Conservation (phyloP, 1,284 basidiomycete species). For the Hortiboletus rubellus region DNA sequence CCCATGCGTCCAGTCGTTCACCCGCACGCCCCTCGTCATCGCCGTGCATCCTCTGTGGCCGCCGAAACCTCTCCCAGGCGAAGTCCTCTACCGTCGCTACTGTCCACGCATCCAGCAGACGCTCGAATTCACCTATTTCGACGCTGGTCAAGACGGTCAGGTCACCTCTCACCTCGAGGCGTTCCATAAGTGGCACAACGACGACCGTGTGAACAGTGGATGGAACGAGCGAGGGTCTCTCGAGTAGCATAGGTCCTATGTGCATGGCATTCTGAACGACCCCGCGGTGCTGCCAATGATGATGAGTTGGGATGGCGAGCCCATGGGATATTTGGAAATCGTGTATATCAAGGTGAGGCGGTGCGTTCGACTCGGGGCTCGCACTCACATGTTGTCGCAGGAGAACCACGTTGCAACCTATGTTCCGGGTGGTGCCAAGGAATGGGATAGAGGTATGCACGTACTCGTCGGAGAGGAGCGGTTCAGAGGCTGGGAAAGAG, state of each 20-base stretch:
- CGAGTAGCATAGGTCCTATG: slow-evolving; percentile 51
- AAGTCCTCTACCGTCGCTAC: slow-evolving; percentile 50
- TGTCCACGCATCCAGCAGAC: slow-evolving; percentile 44
- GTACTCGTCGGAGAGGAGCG: slow-evolving; percentile 51
- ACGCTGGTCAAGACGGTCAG: slow-evolving; percentile 35
- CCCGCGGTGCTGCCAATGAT: slow-evolving; percentile 48
- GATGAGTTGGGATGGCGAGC: slow-evolving; percentile 48
- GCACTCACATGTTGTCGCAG: slow-evolving; percentile 12
- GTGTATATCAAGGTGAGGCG: slow-evolving; percentile 48
- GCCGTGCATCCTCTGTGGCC: slow-evolving; percentile 56
- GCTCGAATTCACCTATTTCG: slow-evolving; percentile 48
- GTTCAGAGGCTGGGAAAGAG: slow-evolving; percentile 44
- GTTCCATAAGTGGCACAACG: slow-evolving; percentile 56
- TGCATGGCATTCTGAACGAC: slow-evolving; percentile 42
- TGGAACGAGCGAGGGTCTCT: slow-evolving; percentile 54
- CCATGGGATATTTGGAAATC: slow-evolving; percentile 55
- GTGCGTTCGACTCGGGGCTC: background rate
- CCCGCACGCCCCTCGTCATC: slow-evolving; percentile 48
- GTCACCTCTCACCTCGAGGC: slow-evolving; percentile 42
- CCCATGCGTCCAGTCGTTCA: slow-evolving; percentile 47
- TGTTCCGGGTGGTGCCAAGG: slow-evolving; percentile 41
- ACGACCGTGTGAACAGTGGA: slow-evolving; percentile 48
- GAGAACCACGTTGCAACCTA: slow-evolving; percentile 47
- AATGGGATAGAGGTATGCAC: slow-evolving; percentile 54
- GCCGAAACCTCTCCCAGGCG: slow-evolving; percentile 47